Percentiles rank a stretch among this genome's conserved stretches.
Conservation (phyloP, 1,284 basidiomycete species). For the Rhodotorula glutinis region DNA sequence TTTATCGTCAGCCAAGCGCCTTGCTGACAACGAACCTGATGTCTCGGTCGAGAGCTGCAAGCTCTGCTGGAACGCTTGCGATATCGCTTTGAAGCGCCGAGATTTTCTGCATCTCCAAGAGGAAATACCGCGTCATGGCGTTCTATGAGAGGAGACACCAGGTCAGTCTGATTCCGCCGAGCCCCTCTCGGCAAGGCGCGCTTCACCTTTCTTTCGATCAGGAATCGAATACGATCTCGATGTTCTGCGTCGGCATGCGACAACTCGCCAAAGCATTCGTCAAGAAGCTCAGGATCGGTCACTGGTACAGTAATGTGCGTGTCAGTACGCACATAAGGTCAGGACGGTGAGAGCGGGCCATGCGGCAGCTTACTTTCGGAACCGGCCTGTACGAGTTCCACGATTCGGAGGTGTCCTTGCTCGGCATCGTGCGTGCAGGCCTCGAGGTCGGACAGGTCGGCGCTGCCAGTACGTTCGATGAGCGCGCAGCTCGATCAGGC, state of each 20-base stretch:
- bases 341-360: no score
- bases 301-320: conserved; percentile 6
- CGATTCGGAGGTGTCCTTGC: conserved; percentile 33
- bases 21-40: conserved; percentile 24
- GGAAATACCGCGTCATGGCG: conserved; percentile 40
- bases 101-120: conserved; percentile 41
- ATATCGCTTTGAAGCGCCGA: conserved; percentile 42
- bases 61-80: conserved; percentile 33
- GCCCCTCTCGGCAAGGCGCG: no score
- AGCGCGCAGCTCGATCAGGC: background rate
- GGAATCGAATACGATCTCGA: conserved; percentile 39
- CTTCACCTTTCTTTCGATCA: conserved; percentile 41
- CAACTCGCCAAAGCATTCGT: conserved; percentile 38
- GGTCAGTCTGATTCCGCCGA: background rate
- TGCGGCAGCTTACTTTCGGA: conserved; percentile 17
- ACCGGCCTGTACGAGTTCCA: conserved; percentile 35
- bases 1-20: background rate
- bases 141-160: conserved; percentile 23
- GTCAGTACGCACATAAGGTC: no score
- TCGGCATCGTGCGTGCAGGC: conserved; percentile 41
- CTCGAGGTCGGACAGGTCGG: conserved; percentile 40
- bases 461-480: background rate
- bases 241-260: conserved; percentile 34
- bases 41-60: conserved; percentile 39
- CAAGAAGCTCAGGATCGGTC: conserved; percentile 23